These are phyloP conservation scores for Arthrinium puccinioides DNA, from an alignment of 2,329 filamentous ascomycete genomes.

Conservation along the genomic window DNA sequence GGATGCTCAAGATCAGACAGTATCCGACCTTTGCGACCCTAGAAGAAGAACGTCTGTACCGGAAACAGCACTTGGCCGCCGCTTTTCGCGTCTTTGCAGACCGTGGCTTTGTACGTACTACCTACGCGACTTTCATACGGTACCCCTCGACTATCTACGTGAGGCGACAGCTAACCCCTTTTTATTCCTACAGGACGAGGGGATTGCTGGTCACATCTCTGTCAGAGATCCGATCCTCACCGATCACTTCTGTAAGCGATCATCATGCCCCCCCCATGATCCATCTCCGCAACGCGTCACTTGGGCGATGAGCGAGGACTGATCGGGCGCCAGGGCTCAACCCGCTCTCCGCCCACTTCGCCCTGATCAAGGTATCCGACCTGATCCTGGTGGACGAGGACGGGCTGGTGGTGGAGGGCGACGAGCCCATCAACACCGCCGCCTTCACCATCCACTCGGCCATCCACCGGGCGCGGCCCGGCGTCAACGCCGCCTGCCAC, in stretches of 20 bases:
- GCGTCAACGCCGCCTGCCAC: slow-evolving; percentile 51
- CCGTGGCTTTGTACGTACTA: slow-evolving; percentile 48
- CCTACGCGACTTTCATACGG: too few relatives aligned
- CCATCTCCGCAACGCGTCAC: background rate
- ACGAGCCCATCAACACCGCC: slow-evolving; percentile 50
- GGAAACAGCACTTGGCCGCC: slow-evolving; percentile 45
- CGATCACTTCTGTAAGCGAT: slow-evolving; percentile 49
- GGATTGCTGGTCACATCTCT: slow-evolving; percentile 57
- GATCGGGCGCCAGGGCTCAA: slow-evolving; percentile 38
- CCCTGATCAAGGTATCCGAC: slow-evolving; percentile 50
- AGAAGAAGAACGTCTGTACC: slow-evolving; percentile 45
- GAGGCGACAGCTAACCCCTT: too few relatives aligned
- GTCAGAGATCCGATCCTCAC: slow-evolving; percentile 55
- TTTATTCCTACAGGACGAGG: too few relatives aligned
- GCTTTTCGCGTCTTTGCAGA: slow-evolving; percentile 53
- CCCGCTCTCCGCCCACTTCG: slow-evolving; percentile 55
- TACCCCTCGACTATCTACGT: too few relatives aligned
- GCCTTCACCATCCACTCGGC: slow-evolving; percentile 53
- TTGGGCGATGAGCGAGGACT: background rate
- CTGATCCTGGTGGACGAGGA: slow-evolving; percentile 55
- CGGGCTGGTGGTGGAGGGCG: slow-evolving; percentile 53
- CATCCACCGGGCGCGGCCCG: slow-evolving; percentile 46
- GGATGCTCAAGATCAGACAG: slow-evolving; percentile 17
- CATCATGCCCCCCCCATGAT: slow-evolving; percentile 23
- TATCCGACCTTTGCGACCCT: slow-evolving; percentile 44